These are phyloP conservation scores for Exophiala xenobiotica DNA, from an alignment of 2,329 filamentous ascomycete species.

Conservation along the genomic window DNA sequence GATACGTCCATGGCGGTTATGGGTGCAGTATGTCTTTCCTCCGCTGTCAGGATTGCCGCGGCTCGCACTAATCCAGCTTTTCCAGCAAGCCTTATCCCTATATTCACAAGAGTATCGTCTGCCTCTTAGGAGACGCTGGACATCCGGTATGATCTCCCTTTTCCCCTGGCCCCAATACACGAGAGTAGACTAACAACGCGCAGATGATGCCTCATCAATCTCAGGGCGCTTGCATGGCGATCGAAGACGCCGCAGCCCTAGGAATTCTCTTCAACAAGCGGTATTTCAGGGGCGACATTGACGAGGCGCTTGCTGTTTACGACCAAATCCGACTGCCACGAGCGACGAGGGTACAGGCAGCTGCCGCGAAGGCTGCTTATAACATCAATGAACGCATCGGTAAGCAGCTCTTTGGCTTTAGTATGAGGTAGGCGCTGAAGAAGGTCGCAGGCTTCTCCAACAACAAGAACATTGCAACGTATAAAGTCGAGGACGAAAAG, in stretches of 20 bases:
- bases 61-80: too few species aligned
- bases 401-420: too few species aligned
- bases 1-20: conserved; percentile 66
- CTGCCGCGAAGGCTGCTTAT: conserved; percentile 57
- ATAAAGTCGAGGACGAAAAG: conserved; percentile 62
- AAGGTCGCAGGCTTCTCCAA: conserved; percentile 64
- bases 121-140: conserved; percentile 64
- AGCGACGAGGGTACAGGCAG: conserved; percentile 46
- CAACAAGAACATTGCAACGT: conserved; percentile 57
- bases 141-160: too few species aligned
- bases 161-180: too few species aligned
- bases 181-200: too few species aligned
- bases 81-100: not conserved
- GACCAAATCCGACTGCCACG: conserved; percentile 34
- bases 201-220: conserved; percentile 71
- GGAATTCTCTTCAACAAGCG: conserved; percentile 56
- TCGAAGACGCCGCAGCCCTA: conserved; percentile 64
- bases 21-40: conserved; percentile 50
- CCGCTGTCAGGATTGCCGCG: too few species aligned
- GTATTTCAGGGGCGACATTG: conserved; percentile 27
- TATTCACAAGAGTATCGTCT: conserved; percentile 41
- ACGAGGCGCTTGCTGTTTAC: conserved; percentile 32
- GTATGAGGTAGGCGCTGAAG: too few species aligned
- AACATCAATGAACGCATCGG: conserved; percentile 66
- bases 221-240: conserved; percentile 68